A percentile compares a stretch with the other conserved stretches of the same genome.
phyloP scores from a whole-genome alignment of 371 early-diverging fungal species.

The Mortierella sp. region DNA sequence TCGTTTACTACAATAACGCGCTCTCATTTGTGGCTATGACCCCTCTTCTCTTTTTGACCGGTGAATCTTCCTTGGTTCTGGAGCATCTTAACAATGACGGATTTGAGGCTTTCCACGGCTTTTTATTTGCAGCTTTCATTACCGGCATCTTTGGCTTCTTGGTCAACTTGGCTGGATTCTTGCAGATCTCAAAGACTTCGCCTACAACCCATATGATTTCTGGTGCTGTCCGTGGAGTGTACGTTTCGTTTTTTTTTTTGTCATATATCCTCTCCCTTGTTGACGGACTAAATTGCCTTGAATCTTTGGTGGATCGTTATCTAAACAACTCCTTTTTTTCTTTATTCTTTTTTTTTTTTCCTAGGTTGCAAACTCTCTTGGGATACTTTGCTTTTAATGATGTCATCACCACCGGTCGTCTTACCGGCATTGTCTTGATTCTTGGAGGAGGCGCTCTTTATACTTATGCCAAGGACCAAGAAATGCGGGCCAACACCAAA shows the following conservation, averaged over 20 bases:
- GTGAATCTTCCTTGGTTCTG: conserved; percentile 45
- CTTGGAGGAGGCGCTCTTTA: conserved; percentile 61
- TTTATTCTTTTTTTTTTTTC: not conserved
- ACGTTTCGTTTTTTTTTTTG: conserved; percentile 12
- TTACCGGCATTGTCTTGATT: conserved; percentile 59
- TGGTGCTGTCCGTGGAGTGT: conserved; percentile 59
- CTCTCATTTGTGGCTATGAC: conserved; percentile 56
- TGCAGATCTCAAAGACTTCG: conserved; percentile 71
- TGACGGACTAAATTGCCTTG: no score
- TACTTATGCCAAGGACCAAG: conserved; percentile 58
- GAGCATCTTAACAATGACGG: not conserved
- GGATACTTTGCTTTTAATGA: conserved; percentile 62
- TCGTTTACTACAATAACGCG: conserved; percentile 72
- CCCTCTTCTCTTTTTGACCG: conserved; percentile 61
- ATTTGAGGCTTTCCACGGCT: conserved; percentile 33
- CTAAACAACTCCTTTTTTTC: not conserved
- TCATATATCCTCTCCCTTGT: not conserved
- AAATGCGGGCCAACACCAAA: conserved; percentile 37
- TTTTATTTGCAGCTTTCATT: conserved; percentile 55
- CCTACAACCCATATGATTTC: conserved; percentile 70
- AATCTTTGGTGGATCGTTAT: no score
- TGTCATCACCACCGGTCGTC: conserved; percentile 57
- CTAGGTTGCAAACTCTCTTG: conserved; percentile 60
- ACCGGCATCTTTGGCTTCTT: conserved; percentile 69
- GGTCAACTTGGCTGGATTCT: conserved; percentile 70